Percentiles rank a stretch among this genome's conserved stretches.
phyloP scores from a whole-genome alignment of 2,329 filamentous ascomycete genomes.

The Diaporthe sp. region DNA sequence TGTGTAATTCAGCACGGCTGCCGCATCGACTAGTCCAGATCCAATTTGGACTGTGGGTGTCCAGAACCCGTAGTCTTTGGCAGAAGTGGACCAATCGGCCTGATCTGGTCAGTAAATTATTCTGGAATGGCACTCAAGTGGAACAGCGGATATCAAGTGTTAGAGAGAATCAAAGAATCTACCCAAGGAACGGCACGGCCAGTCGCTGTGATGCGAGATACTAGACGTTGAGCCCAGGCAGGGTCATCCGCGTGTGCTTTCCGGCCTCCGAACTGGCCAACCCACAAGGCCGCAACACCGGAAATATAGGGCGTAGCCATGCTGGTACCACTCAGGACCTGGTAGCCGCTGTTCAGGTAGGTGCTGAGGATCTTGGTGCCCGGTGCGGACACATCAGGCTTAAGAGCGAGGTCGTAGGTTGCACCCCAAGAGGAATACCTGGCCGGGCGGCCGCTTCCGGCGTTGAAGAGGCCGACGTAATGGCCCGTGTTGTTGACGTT shows the following conservation, averaged over 20 bases:
- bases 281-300: slow-evolving; percentile 53
- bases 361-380: slow-evolving; percentile 60
- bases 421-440: slow-evolving; percentile 57
- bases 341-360: slow-evolving; percentile 52
- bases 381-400: slow-evolving; percentile 55
- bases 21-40: slow-evolving; percentile 62
- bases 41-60: slow-evolving; percentile 61
- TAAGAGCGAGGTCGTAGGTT: slow-evolving; percentile 55
- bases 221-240: slow-evolving; percentile 18
- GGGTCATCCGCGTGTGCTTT: slow-evolving; percentile 31
- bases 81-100: slow-evolving; percentile 8
- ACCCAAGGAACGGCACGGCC: slow-evolving; percentile 21
- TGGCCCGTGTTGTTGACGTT: slow-evolving; percentile 37
- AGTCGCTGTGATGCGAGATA: slow-evolving; percentile 6
- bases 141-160: neutral
- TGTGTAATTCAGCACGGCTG: slow-evolving; percentile 58
- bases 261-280: slow-evolving; percentile 41
- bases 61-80: slow-evolving; percentile 39
- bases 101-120: neutral
- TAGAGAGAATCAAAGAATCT: neutral
- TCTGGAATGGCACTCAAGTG: neutral
- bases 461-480: slow-evolving; percentile 43
- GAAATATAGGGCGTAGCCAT: slow-evolving; percentile 62
- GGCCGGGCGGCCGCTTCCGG: slow-evolving; percentile 50
- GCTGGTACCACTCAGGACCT: slow-evolving; percentile 60